Percentiles rank a stretch among this genome's conserved stretches.
phyloP scores from a whole-genome alignment of 2,329 filamentous ascomycete species.

The Nothopassalora personata region DNA sequence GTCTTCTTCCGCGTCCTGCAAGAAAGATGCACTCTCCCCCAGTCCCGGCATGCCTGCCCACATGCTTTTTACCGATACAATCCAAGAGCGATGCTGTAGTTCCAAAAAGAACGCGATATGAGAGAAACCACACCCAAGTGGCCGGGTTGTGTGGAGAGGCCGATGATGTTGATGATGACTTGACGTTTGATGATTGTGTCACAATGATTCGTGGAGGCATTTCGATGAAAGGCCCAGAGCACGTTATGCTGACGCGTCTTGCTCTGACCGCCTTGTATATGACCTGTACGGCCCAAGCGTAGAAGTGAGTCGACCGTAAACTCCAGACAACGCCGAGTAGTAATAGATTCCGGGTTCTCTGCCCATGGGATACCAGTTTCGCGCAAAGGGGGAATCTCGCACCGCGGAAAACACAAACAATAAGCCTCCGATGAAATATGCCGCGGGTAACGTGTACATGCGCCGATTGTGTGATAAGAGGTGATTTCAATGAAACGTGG shows the following conservation, averaged over 20 bases:
- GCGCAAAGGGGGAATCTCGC: constrained; percentile 21
- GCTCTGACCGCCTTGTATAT: constrained; percentile 1
- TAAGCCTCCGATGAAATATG: constrained; percentile 10
- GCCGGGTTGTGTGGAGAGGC: neutral
- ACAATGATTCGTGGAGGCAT: neutral
- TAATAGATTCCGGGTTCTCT: constrained; percentile 3
- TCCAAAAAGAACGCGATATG: neutral
- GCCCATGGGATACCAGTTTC: constrained; percentile 13
- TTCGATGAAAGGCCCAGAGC: neutral
- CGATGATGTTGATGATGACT: neutral
- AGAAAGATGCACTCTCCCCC: neutral
- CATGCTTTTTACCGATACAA: neutral
- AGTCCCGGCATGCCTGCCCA: neutral
- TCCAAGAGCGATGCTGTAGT: neutral
- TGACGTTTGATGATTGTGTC: neutral
- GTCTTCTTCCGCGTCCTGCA: neutral
- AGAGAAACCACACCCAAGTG: neutral
- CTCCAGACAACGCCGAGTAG: constrained; percentile 12
- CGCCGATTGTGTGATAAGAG: constrained; percentile 9
- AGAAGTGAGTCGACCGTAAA: neutral
- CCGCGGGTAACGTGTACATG: constrained; percentile 9
- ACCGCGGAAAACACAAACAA: constrained; percentile 13
- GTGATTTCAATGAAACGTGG: neutral
- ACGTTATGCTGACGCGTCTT: neutral
- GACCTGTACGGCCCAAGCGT: neutral